phyloP scores from a whole-genome alignment of 1,284 basidiomycete genomes.

The Neotropicomus parvogracilis region DNA sequence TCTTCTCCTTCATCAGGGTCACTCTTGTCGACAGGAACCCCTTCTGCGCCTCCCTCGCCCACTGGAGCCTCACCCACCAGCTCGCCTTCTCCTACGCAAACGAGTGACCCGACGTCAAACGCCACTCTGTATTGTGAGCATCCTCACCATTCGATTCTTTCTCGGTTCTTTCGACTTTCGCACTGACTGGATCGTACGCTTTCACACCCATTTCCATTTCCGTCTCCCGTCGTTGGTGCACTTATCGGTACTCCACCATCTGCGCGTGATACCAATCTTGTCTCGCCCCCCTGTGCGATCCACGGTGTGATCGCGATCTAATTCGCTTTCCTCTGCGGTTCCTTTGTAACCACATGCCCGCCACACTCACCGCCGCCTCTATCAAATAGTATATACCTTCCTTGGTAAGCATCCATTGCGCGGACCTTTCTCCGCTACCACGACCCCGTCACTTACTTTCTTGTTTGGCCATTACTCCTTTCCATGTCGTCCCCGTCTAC shows the following conservation, averaged over 20 bases:
- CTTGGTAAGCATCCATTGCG: slow-evolving; percentile 25
- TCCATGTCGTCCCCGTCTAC: slow-evolving; percentile 21
- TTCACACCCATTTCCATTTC: slow-evolving; percentile 9
- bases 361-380: slow-evolving; percentile 1
- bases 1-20: background rate
- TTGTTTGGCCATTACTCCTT: background rate
- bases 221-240: background rate
- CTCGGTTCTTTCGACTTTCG: slow-evolving; percentile 16
- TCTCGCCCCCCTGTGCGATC: slow-evolving; percentile 5
- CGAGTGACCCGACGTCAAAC: slow-evolving; percentile 15
- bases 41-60: background rate
- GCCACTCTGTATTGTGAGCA: slow-evolving; percentile 30
- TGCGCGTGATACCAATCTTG: background rate
- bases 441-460: slow-evolving; percentile 6
- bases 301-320: slow-evolving; percentile 1
- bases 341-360: slow-evolving; percentile 11
- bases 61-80: background rate
- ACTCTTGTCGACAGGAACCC: background rate
- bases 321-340: background rate
- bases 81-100: background rate
- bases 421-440: background rate
- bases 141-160: background rate
- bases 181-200: slow-evolving; percentile 15
- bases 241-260: background rate
- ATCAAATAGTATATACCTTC: slow-evolving; percentile 30